Conservation (phyloP, 257 asterid species). For the Fraxinus excelsior region DNA sequence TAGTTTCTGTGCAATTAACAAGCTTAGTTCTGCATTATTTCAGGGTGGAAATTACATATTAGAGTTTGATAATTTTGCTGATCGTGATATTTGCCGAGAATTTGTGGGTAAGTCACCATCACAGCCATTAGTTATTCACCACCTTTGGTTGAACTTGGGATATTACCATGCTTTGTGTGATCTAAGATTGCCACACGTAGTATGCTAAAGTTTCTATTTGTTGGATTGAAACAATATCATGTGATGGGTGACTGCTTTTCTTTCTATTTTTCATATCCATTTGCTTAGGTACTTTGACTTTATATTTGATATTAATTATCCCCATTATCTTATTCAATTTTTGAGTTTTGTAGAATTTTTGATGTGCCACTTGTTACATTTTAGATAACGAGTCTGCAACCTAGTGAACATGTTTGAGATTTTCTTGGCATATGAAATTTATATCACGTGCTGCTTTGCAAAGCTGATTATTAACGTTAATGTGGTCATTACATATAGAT, state of each 20-base stretch:
- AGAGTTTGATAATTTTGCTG: slow-evolving; percentile 77
- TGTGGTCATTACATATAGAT: slow-evolving; percentile 7
- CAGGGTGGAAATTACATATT: slow-evolving; percentile 77
- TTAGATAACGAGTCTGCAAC: neutral
- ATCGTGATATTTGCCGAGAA: slow-evolving; percentile 86
- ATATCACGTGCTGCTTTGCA: neutral
- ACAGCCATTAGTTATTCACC: slow-evolving; percentile 14
- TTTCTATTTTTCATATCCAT: neutral
- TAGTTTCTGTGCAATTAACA: slow-evolving; percentile 22
- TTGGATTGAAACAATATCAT: slow-evolving; percentile 9
- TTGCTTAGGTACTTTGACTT: slow-evolving; percentile 11
- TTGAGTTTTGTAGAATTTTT: neutral
- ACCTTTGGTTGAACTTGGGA: slow-evolving; percentile 13
- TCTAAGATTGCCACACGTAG: neutral
- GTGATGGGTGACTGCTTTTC: neutral
- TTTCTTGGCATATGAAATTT: slow-evolving; percentile 11
- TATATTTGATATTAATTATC: neutral
- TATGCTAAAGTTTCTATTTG: slow-evolving; percentile 4
- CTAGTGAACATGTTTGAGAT: neutral
- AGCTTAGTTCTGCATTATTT: slow-evolving; percentile 27
- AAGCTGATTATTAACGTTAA: neutral
- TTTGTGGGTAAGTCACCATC: slow-evolving; percentile 73
- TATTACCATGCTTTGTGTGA: slow-evolving; percentile 5
- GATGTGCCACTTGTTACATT: slow-evolving; percentile 14
- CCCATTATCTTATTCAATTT: neutral